Base-by-base conservation (phyloP, 75 land plant species). In the Cupressus sempervirens region DNA sequence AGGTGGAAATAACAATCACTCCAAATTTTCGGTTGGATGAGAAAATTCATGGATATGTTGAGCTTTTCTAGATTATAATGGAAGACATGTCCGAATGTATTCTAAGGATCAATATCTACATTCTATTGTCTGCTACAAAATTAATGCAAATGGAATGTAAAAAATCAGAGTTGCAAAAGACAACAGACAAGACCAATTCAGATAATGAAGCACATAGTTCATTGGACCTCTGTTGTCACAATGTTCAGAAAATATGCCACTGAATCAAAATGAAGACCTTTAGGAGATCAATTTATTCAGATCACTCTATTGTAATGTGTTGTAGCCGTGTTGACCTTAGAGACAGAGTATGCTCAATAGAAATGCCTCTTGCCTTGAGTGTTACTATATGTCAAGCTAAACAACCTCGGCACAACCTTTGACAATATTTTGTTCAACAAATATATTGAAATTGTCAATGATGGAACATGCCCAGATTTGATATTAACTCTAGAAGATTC, bases 121-220 rank as follows among this genome's bases (percentile, higher is more conserved):
- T 80, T 35, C 34, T 75, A 77, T 81, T 88, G 83, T 56, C 68
- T 83, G 82, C 68, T 81, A 32, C 76, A 16, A 58, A 67, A 32
- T 35, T 85, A 72, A 41, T 58, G 32, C 81, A 45, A 45, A 43
- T 38, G 20, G 79, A n/a, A 41, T 45, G 13, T 3, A 14, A 41
- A 43, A 43, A 15, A 79, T 45, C 30, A 79, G 81, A 79, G 45
- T 43, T 12, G 3, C 81, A 45, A 43, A 43, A n/a, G 48, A 30
- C 16, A 38, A 3, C 32, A 45, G 38, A 23, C 50, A 40, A 45
- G 30, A 79, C 29, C 29, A 79, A 45, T 79, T 79, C 81, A 45
- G 81, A 79, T 79, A 43, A 43, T 79, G 81, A 79, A 23, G 26
- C 46, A 79, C n/a, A 79, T 12, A 45, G 11, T 32, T 45, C n/a